Conservation (phyloP, 2,329 filamentous ascomycete species). For the Whalleya microplaca region DNA sequence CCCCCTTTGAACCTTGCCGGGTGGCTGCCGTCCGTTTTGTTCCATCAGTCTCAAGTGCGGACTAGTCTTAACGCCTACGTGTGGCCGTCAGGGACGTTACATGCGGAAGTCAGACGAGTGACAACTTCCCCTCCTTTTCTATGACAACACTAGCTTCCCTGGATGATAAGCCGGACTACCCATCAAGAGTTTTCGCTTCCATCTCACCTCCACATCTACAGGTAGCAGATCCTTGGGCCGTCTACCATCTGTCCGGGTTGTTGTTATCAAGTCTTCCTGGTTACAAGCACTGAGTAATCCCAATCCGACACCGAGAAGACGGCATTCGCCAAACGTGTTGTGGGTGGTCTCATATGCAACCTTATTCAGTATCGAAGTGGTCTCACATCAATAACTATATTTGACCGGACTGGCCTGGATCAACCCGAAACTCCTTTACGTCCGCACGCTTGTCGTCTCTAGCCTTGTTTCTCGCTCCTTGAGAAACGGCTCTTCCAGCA, state of each 20-base stretch:
- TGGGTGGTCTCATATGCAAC: conserved; percentile 1
- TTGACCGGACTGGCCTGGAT: not conserved
- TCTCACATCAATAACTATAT: conserved; percentile 6
- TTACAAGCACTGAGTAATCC: not conserved
- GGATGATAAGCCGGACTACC: not conserved
- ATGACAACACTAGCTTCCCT: conserved; percentile 1
- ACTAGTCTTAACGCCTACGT: conserved; percentile 16
- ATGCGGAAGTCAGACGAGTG: conserved; percentile 24
- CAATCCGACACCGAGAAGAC: not conserved
- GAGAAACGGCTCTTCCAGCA: not conserved
- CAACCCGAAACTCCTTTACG: conserved; percentile 6
- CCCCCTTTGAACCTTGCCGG: not conserved
- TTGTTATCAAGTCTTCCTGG: not conserved
- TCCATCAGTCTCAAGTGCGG: conserved; percentile 15
- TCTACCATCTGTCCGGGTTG: not conserved
- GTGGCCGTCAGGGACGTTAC: conserved; percentile 23
- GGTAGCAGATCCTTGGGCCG: not conserved
- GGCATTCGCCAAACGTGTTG: not conserved
- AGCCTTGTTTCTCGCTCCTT: not conserved
- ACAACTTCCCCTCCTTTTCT: conserved; percentile 11
- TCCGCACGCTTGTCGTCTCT: not conserved
- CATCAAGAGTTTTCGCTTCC: not conserved
- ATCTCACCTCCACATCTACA: not conserved
- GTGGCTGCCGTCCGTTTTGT: not conserved
- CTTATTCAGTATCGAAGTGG: conserved; percentile 16